Base-by-base conservation (phyloP, 352 stramenopile species). In the Thraustochytrium striatum region DNA sequence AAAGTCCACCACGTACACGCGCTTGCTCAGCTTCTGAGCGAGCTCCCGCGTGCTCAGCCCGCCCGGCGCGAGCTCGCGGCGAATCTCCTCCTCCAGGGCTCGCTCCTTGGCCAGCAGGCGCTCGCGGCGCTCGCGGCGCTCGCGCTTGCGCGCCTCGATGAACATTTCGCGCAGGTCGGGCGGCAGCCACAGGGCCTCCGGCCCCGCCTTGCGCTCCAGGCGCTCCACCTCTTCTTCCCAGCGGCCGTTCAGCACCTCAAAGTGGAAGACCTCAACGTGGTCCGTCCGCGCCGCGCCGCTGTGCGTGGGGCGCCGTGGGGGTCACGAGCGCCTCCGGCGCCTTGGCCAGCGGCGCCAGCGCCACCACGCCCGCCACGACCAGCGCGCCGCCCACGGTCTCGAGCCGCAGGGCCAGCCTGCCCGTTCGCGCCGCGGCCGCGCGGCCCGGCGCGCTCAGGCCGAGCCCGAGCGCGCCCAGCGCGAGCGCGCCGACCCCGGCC, bases 1-100 rank as follows among this genome's bases (percentile, higher is more conserved):
- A 25, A 75, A 75, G 65, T 75, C 65, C 8, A 75, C n/a, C 47
- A 75, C 65, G 36, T 55, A 75, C 3, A 75, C 65, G 16, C 30
- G 43, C 5, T 9, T 16, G 39, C 41, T 41, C 8, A 75, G 52
- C 52, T 30, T 19, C 19, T 72, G 65, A 3, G 61, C 41, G 7
- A 75, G 32, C n/a, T 75, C 52, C n/a, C 65, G 44, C 21, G 65
- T 30, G 36, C 16, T 44, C 47, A 55, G 43, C 8, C 52, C 65
- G 16, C 30, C 65, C 47, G 16, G 16, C 32, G 43, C 13, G 21
- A 75, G 50, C 32, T 61, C 65, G 28, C 30, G 28, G 32, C 65
- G 44, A 5, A 75, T 43, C 28, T 32, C 41, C 25, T 75, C 52
- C 35, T 75, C 65, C 28, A 75, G 21, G 16, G 25, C 65, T 43